Evolutionary conservation across 2,329 filamentous ascomycete species (phyloP).

Genomic region (Diaporthe citriasiana): DNA sequence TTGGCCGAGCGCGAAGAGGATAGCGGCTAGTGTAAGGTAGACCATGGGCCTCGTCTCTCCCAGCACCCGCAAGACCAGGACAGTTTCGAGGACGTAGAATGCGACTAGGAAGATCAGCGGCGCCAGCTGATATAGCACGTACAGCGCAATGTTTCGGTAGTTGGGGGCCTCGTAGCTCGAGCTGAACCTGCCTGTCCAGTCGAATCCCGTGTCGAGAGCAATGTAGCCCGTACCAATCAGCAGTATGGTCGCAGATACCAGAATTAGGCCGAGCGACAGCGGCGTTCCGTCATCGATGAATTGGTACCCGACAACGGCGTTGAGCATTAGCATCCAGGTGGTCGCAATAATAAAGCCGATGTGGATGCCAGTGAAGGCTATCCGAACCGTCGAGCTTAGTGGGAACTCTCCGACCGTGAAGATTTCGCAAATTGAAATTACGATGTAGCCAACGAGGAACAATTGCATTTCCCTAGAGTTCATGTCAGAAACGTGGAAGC

Average conservation of each 20-base stretch:
- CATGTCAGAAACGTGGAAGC: background rate
- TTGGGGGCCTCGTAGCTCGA: conserved; percentile 71
- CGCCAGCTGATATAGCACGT: conserved; percentile 92
- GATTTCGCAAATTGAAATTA: conserved; percentile 95
- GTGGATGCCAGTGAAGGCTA: conserved; percentile 90
- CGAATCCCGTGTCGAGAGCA: conserved; percentile 90
- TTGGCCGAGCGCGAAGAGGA: conserved; percentile 92
- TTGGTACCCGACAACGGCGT: conserved; percentile 93
- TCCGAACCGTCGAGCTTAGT: conserved; percentile 76
- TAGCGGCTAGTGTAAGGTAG: conserved; percentile 79
- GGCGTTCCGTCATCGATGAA: conserved; percentile 93
- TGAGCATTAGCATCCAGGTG: conserved; percentile 91
- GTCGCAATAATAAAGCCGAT: conserved; percentile 91
- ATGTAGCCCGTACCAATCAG: conserved; percentile 96
- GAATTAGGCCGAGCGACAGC: conserved; percentile 82
- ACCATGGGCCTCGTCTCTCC: conserved; percentile 95
- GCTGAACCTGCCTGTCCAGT: conserved; percentile 85
- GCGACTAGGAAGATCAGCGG: conserved; percentile 90
- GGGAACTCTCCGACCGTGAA: conserved; percentile 95
- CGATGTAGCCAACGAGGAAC: conserved; percentile 87
- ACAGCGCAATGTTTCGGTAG: conserved; percentile 82
- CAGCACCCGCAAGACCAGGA: conserved; percentile 87
- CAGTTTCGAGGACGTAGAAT: conserved; percentile 86
- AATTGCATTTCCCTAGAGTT: conserved; percentile 89
- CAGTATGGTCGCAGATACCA: conserved; percentile 77